These are phyloP conservation scores for maize (Zea mays) DNA, from an alignment of 176 grass and related monocot genomes.

Conservation along the genomic window DNA sequence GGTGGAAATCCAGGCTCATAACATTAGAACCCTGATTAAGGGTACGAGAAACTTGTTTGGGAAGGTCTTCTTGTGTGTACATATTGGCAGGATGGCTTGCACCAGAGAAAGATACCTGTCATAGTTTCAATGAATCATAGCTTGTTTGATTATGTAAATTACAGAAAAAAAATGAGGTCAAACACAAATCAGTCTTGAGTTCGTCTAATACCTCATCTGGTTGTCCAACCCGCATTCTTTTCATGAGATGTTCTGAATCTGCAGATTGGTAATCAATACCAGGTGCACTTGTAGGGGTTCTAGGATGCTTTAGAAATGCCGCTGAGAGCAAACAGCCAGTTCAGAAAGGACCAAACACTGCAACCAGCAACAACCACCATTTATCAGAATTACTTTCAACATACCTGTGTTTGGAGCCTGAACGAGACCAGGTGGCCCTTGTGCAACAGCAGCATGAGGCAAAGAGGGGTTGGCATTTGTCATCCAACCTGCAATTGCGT, in stretches of 20 bases:
- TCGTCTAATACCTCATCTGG: conserved; percentile 75
- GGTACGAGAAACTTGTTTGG: conserved; percentile 75
- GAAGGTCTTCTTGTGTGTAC: conserved; percentile 97
- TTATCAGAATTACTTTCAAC: conserved; percentile 36
- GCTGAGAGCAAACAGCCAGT: conserved; percentile 51
- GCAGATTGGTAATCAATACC: conserved; percentile 95
- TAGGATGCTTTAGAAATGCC: conserved; percentile 93
- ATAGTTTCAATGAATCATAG: conserved; percentile 32
- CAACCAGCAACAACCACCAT: background rate
- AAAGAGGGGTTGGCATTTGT: conserved; percentile 87
- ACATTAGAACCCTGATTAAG: conserved; percentile 98
- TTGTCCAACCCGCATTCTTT: conserved; percentile 95
- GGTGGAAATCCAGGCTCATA: conserved; percentile 98
- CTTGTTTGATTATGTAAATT: conserved; percentile 6
- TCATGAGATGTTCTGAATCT: conserved; percentile 98
- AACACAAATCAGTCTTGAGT: conserved; percentile 8
- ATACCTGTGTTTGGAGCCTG: conserved; percentile 84
- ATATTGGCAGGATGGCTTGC: conserved; percentile 74
- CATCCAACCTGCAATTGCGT: conserved; percentile 98
- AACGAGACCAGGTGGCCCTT: conserved; percentile 82
- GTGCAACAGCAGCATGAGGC: conserved; percentile 75
- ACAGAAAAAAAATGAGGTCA: conserved; percentile 7
- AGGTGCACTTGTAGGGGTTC: conserved; percentile 75
- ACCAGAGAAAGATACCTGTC: conserved; percentile 91
- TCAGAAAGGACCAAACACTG: conserved; percentile 33